Evolutionary conservation across 768 basidiomycete species (phyloP).

Genomic region (Agrocybe praecox): DNA sequence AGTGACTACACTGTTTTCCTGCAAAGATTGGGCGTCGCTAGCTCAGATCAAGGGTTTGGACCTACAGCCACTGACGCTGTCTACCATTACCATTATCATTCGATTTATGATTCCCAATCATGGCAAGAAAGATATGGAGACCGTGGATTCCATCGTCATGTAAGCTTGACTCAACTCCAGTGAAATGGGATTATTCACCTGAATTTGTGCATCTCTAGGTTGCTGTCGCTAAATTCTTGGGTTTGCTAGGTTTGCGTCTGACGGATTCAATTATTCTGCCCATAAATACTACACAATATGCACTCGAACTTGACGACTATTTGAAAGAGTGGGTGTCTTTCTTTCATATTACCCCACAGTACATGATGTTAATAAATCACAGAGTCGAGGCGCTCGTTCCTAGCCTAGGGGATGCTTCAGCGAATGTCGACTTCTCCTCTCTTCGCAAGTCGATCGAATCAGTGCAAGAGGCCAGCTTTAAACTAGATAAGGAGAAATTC

Average conservation of each 20-base stretch:
- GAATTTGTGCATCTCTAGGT: conserved; percentile 36
- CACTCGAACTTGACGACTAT: conserved; percentile 65
- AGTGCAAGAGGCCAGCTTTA: conserved; percentile 51
- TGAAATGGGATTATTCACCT: neutral
- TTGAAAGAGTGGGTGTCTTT: conserved; percentile 50
- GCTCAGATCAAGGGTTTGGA: conserved; percentile 44
- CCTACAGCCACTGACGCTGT: conserved; percentile 53
- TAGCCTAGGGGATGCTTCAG: conserved; percentile 14
- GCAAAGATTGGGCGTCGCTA: conserved; percentile 65
- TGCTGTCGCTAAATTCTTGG: conserved; percentile 68
- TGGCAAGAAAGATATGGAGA: conserved; percentile 82
- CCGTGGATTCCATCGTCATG: conserved; percentile 74
- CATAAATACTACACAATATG: conserved; percentile 78
- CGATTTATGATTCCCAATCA: conserved; percentile 69
- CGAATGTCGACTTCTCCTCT: conserved; percentile 38
- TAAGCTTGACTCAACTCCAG: conserved; percentile 26
- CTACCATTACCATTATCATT: conserved; percentile 86
- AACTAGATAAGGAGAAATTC: conserved; percentile 61
- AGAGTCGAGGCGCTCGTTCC: conserved; percentile 55
- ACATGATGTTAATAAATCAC: neutral
- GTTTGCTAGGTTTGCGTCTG: conserved; percentile 62
- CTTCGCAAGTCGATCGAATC: conserved; percentile 48
- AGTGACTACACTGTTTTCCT: conserved; percentile 94
- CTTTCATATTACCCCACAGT: neutral
- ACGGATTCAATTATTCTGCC: conserved; percentile 69